Percentiles rank a stretch among this genome's conserved stretches.
phyloP scores from a whole-genome alignment of 2,329 filamentous ascomycete species.

The Penicillium sp. region DNA sequence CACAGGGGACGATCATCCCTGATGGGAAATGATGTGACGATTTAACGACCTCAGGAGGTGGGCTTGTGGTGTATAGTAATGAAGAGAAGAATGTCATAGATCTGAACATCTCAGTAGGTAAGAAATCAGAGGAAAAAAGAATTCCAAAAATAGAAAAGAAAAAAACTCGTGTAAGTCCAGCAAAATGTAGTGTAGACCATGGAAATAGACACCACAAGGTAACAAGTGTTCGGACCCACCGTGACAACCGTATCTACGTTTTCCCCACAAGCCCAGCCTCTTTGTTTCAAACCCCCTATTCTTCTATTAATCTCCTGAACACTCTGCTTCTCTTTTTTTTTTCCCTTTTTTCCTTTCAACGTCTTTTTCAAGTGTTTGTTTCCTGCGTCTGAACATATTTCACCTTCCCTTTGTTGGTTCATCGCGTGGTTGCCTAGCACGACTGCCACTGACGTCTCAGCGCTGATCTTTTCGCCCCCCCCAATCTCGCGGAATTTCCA shows the following conservation, averaged over 20 bases:
- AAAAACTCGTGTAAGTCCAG: no score
- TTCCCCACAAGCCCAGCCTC: conserved; percentile 20
- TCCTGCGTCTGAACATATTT: neutral
- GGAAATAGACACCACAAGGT: no score
- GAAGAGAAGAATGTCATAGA: neutral
- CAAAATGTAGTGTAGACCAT: no score
- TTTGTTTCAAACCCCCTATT: conserved; percentile 11
- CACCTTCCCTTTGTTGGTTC: neutral
- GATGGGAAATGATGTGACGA: neutral
- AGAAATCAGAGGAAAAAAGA: no score
- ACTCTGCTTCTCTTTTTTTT: conserved; percentile 1
- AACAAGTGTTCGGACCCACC: neutral
- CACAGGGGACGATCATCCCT: neutral
- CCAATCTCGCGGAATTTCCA: conserved; percentile 2
- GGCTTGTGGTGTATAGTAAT: neutral
- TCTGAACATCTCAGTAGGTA: neutral
- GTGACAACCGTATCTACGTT: neutral
- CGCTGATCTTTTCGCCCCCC: conserved; percentile 12
- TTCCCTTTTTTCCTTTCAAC: conserved; percentile 4
- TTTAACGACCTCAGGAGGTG: neutral
- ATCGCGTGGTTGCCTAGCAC: neutral
- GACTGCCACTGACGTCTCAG: conserved; percentile 7
- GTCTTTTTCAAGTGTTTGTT: conserved; percentile 1
- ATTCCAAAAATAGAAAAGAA: no score
- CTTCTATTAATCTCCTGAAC: conserved; percentile 1